Base-by-base conservation (phyloP, 352 stramenopile genomes). In the Thalassiosira exigua region DNA sequence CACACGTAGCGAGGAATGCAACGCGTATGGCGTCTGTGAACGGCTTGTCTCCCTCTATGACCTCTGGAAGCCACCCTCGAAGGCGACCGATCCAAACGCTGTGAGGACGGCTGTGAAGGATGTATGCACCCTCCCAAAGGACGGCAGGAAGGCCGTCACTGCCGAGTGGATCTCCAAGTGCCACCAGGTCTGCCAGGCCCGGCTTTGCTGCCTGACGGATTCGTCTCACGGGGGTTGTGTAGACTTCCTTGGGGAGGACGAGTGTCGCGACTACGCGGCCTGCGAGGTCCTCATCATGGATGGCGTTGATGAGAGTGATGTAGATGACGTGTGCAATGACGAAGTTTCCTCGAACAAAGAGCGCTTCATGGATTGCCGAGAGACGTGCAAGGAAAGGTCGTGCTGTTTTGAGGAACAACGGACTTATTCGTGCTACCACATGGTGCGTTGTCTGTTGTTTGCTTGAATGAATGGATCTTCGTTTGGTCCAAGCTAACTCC, bases 171-270 rank as follows among this genome's bases (percentile, higher is more conserved):
- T 76, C 14, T 26, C 41, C 9, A 50, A 33, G 12, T 77, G 68
- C 42, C 68, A 77, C 33, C 11, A 1, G 9, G 24, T 70, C 3
- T 77, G 68, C 29, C 54, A 54, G 1, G 1, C 24, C 4, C 32
- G 57, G 27, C 24, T 77, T 5, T 77, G 68, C 44, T 77, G 68
- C 29, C 33, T 77, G 4, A 44, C 57, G 22, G 57, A 77, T 39
- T 61, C 14, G 33, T 39, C 69, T 24, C 41, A 41, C 11, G 62
- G 57, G 36, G 61, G 42, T 22, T 77, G 68, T 21, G 30, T 39
- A 5, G 44, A 27, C 26, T 57, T 46, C n/a, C 0, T 77, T 1
- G 68, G 68, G 11, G 50, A 68, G 4, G 53, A 62, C 22, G 68
- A 77, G 33, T 77, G 68, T n/a, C 27, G 59, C 1, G 41, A 32